Evolutionary conservation across 176 grass and related monocot genomes (phyloP).

Genomic region (Lolium multiflorum): DNA sequence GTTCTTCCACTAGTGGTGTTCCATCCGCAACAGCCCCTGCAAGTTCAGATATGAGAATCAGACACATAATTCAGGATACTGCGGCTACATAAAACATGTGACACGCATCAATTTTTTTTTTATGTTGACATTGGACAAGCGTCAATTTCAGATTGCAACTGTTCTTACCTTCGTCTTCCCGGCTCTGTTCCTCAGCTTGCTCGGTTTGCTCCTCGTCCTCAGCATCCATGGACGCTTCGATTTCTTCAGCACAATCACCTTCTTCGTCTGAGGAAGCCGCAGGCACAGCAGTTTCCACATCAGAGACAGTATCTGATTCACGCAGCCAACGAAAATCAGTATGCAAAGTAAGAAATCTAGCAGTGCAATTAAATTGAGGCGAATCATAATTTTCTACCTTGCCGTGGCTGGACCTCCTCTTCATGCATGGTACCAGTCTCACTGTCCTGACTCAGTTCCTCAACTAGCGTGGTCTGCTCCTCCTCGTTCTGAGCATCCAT

Average conservation of each 20-base stretch:
- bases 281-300: background rate
- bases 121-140: background rate
- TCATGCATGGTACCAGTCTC: too few species aligned
- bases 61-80: background rate
- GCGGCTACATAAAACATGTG: background rate
- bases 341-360: background rate
- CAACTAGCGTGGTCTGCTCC: background rate
- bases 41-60: background rate
- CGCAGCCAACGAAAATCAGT: background rate
- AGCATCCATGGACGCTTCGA: slow-evolving; percentile 1
- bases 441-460: background rate
- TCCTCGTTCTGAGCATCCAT: background rate
- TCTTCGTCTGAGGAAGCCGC: background rate
- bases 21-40: background rate
- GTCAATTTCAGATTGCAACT: background rate
- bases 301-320: background rate
- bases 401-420: too few species aligned
- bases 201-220: background rate
- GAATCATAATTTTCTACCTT: too few species aligned
- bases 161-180: slow-evolving; percentile 37
- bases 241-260: background rate
- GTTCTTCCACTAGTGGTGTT: background rate
- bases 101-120: too few species aligned
- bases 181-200: background rate
- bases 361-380: too few species aligned